Percentiles rank a stretch among this genome's conserved stretches.
These are phyloP conservation scores for Cyberlindnera suaveolens DNA, from an alignment of 805 yeast species.

Conservation along the genomic window DNA sequence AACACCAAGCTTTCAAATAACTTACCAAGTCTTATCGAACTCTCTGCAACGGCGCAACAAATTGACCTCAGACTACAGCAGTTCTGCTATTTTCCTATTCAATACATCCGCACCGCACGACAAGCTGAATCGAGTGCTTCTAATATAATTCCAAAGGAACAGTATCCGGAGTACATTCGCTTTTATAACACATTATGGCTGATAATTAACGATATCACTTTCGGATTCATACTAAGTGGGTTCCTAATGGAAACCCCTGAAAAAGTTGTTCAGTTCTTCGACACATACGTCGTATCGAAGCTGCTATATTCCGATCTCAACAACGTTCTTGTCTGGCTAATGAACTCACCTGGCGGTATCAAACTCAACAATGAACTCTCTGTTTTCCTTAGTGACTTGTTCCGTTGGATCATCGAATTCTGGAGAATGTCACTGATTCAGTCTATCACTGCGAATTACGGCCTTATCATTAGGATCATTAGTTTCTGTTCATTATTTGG, in stretches of 20 bases:
- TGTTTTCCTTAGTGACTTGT: conserved; percentile 76
- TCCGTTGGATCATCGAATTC: conserved; percentile 75
- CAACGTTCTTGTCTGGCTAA: conserved; percentile 60
- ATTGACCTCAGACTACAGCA: conserved; percentile 74
- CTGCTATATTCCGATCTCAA: conserved; percentile 41
- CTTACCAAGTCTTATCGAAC: conserved; percentile 28
- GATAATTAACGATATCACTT: conserved; percentile 69
- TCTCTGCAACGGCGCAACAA: conserved; percentile 69
- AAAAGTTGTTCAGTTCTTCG: conserved; percentile 22
- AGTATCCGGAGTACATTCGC: conserved; percentile 60
- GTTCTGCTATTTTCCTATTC: conserved; percentile 71
- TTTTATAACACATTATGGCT: conserved; percentile 89
- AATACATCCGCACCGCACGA: conserved; percentile 50
- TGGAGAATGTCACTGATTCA: conserved; percentile 39
- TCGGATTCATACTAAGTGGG: conserved; percentile 61
- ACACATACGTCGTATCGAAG: conserved; percentile 28
- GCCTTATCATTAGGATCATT: conserved; percentile 29
- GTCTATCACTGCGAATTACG: conserved; percentile 23
- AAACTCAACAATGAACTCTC: conserved; percentile 86
- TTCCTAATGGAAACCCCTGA: conserved; percentile 34
- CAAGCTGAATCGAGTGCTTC: conserved; percentile 18
- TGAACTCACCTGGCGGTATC: conserved; percentile 89
- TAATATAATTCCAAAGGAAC: conserved; percentile 32
- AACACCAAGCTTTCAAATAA: conserved; percentile 23
- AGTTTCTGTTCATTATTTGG: conserved; percentile 45